Evolutionary conservation across 495 filamentous ascomycete genomes (phyloP).

Genomic region (Elasticomyces elasticus): DNA sequence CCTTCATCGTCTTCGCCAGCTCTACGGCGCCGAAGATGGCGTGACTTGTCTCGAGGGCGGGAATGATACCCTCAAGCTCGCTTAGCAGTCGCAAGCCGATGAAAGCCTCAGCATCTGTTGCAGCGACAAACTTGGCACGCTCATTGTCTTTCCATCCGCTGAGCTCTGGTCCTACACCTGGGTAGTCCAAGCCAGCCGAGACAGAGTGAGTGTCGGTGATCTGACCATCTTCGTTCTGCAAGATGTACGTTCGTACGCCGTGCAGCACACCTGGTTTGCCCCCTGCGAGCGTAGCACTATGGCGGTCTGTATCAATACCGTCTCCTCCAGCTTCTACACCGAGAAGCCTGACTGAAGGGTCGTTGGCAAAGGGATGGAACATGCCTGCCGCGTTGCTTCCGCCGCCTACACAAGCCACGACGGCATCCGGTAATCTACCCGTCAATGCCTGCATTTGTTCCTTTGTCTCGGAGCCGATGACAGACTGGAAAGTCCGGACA

Average conservation of each 20-base stretch:
- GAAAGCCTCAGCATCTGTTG: slow-evolving; percentile 87
- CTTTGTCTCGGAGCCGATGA: slow-evolving; percentile 90
- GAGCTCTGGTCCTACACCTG: slow-evolving; percentile 89
- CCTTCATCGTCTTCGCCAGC: slow-evolving; percentile 81
- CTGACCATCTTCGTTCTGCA: slow-evolving; percentile 86
- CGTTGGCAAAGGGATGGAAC: slow-evolving; percentile 91
- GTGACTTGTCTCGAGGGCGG: slow-evolving; percentile 87
- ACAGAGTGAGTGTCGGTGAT: slow-evolving; percentile 91
- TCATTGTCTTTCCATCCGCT: slow-evolving; percentile 81
- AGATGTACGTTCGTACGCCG: slow-evolving; percentile 88
- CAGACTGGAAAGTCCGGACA: slow-evolving; percentile 86
- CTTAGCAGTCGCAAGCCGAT: slow-evolving; percentile 73
- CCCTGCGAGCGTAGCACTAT: slow-evolving; percentile 78
- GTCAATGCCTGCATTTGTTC: slow-evolving; percentile 69
- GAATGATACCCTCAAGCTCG: slow-evolving; percentile 91
- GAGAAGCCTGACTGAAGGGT: slow-evolving; percentile 72
- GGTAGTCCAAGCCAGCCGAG: slow-evolving; percentile 95
- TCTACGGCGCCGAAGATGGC: slow-evolving; percentile 82
- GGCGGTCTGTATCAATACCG: slow-evolving; percentile 76
- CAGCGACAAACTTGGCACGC: slow-evolving; percentile 79
- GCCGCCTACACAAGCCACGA: slow-evolving; percentile 92
- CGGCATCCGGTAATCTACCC: slow-evolving; percentile 86
- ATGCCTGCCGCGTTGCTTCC: slow-evolving; percentile 86
- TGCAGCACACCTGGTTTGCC: slow-evolving; percentile 89
- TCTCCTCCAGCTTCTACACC: slow-evolving; percentile 97